Base-by-base conservation (phyloP, 192 early-diverging fungal species). In the Dispira simplex region DNA sequence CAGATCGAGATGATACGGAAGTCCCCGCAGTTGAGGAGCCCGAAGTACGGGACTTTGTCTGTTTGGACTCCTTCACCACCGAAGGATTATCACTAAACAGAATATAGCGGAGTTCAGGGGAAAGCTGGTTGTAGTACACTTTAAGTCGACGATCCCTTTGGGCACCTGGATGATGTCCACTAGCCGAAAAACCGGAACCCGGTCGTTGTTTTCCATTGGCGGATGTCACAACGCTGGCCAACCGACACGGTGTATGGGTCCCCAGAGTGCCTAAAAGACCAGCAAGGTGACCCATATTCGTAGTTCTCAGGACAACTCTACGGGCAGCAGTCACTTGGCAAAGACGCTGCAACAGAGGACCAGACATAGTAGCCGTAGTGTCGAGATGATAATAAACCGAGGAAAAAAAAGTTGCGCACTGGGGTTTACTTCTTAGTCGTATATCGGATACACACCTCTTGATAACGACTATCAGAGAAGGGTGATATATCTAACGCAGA, bases 31-130 rank as follows among this genome's bases (percentile, higher is more conserved):
- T 20, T 20, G 26, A 26, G 3, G 51, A 53, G n/a, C 26, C 51
- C 1, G 26, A 26, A 20, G 51, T 18, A 2, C 26, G 21, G 21
- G 26, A n/a, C 18, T 20, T 0, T 26, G 26, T 25, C 3, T 9
- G 18, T n/a, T 53, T 11, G 51, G 51, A 53, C 26, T 53, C 21
- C 32, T 39, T 39, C 32, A 39, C 32, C 6, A 39, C 32, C 6
- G 32, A 39, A 39, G 32, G 32, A 39, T 56, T 56, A 13, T 9
- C 54, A 21, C 23, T 56, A 39, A 62, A 62, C 11, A 62, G 43
- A 44, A 62, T 44, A 39, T 46, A 62, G 39, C 44, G 59, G 20
- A 62, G 23, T n/a, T 62, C 59, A 0, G 59, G 39, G 14, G 59
- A 44, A 5, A 62, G 59, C 18, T 62, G 59, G 11, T 62, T 62